A percentile compares a stretch with the other conserved stretches of the same genome.
Evolutionary conservation across 2,329 filamentous ascomycete genomes (phyloP).

Genomic region (Ustilaginoidea virens): DNA sequence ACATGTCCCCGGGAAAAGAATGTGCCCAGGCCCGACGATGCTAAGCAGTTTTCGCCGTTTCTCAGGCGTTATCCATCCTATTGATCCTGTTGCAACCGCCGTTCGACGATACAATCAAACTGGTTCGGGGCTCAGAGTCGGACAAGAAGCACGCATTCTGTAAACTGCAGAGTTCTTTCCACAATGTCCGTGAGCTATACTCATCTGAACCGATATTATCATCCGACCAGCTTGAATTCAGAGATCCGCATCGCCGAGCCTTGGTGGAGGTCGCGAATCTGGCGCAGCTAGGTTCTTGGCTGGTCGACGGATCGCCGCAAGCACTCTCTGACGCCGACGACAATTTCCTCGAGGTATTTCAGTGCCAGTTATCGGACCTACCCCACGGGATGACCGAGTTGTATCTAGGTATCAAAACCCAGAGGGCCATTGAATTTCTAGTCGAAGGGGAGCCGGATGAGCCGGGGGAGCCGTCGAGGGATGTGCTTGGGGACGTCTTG

Average conservation of each 20-base stretch:
- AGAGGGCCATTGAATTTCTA: constrained; percentile 37
- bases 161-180: constrained; percentile 17
- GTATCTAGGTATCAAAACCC: constrained; percentile 31
- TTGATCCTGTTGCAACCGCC: constrained; percentile 21
- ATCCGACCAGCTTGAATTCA: constrained; percentile 17
- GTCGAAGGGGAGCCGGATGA: constrained; percentile 32
- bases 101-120: constrained; percentile 19
- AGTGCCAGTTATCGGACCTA: constrained; percentile 28
- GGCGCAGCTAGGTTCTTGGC: constrained; percentile 27
- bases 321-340: constrained; percentile 26
- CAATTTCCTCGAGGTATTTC: constrained; percentile 29
- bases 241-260: constrained; percentile 16
- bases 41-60: constrained; percentile 2
- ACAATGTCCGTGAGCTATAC: constrained; percentile 19
- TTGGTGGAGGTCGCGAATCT: constrained; percentile 32
- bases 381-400: constrained; percentile 25
- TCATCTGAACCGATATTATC: constrained; percentile 17
- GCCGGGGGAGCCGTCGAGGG: constrained; percentile 31
- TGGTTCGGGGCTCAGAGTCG: constrained; percentile 17
- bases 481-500: constrained; percentile 40
- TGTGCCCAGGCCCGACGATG: constrained; percentile 4
- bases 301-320: constrained; percentile 21
- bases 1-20: constrained; percentile 2
- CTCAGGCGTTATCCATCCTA: constrained; percentile 22
- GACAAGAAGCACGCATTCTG: constrained; percentile 17